A percentile compares a stretch with the other conserved stretches of the same genome.
Conservation (phyloP, 352 stramenopile species). For the Thalassiosira hispida region DNA sequence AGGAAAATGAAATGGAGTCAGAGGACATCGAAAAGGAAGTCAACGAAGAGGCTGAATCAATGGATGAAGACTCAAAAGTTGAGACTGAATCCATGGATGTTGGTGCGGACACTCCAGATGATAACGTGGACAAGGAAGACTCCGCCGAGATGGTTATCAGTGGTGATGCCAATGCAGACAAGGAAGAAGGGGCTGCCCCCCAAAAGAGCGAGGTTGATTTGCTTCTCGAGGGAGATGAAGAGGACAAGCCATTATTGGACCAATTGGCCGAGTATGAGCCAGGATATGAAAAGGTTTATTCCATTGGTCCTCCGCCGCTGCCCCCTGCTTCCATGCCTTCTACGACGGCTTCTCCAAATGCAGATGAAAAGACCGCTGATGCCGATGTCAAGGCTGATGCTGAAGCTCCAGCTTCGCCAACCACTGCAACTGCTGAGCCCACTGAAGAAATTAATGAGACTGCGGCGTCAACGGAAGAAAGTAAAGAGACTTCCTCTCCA, state of each 20-base stretch:
- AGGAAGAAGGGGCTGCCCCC: conserved; percentile 1
- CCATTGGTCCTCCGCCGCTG: conserved; percentile 12
- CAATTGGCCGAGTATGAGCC: conserved; percentile 47
- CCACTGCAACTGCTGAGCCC: background rate
- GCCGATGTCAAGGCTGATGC: background rate
- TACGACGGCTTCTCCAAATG: background rate
- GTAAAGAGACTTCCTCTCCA: background rate
- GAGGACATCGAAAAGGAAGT: conserved; percentile 15
- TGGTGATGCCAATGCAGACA: background rate
- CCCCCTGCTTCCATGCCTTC: background rate
- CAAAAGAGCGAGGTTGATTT: conserved; percentile 15
- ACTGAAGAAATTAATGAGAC: background rate
- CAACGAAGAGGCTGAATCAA: background rate
- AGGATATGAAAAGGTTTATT: conserved; percentile 47
- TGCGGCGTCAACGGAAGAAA: background rate
- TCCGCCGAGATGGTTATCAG: background rate
- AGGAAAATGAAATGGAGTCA: conserved; percentile 9
- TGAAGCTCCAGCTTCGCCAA: background rate
- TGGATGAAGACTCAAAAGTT: background rate
- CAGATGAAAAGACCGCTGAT: background rate
- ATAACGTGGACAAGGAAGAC: background rate
- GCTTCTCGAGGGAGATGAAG: conserved; percentile 36
- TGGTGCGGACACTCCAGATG: background rate
- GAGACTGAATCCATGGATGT: background rate
- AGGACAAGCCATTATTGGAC: conserved; percentile 39